A percentile compares a stretch with the other conserved stretches of the same genome.
Evolutionary conservation across 352 stramenopile genomes (phyloP).

Genomic region (Globisporangium alternatum): DNA sequence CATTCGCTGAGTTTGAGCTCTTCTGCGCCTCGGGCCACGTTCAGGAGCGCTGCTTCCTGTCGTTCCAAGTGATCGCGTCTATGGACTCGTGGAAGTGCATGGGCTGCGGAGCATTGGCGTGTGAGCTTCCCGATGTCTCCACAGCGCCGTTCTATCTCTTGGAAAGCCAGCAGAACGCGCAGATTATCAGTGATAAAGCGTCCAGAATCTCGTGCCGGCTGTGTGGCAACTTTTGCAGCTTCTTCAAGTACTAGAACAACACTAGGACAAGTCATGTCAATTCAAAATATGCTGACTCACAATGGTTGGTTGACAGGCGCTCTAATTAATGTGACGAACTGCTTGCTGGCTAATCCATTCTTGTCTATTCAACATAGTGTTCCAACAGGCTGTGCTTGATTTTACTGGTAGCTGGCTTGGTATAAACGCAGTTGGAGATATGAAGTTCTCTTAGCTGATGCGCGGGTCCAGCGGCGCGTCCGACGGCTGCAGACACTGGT

Average conservation of each 20-base stretch:
- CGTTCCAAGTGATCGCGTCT: slow-evolving; percentile 57
- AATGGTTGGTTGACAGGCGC: background rate
- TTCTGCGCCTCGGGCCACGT: slow-evolving; percentile 55
- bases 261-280: background rate
- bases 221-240: slow-evolving; percentile 79
- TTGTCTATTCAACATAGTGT: background rate
- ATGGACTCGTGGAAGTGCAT: slow-evolving; percentile 84
- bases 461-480: background rate
- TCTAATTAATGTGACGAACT: background rate
- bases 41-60: slow-evolving; percentile 78
- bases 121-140: slow-evolving; percentile 43
- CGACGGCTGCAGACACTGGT: background rate
- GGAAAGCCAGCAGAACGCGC: slow-evolving; percentile 22
- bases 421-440: background rate
- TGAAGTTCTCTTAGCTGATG: background rate
- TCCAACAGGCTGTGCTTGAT: no score
- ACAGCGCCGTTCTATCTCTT: slow-evolving; percentile 68
- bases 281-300: background rate
- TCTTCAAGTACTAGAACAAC: slow-evolving; percentile 51
- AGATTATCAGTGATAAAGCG: background rate
- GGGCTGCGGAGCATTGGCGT: slow-evolving; percentile 63
- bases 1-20: slow-evolving; percentile 61
- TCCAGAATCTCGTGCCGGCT: slow-evolving; percentile 61
- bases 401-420: no score
- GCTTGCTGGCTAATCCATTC: background rate